These are phyloP conservation scores for Debaryomyces fabryi DNA, from an alignment of 1,139 yeast species.

Conservation along the genomic window DNA sequence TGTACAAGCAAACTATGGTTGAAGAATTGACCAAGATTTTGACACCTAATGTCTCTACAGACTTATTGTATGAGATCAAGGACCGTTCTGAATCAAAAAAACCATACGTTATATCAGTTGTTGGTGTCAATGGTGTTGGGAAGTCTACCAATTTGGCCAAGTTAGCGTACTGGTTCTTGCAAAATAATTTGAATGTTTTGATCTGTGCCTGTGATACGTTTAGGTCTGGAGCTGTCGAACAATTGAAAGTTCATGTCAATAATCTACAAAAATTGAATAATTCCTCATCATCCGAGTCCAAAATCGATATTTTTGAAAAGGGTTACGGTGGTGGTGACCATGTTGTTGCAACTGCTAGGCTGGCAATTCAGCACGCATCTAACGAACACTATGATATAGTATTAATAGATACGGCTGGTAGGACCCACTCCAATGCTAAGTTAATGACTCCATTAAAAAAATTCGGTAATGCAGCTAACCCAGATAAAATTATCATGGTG, in stretches of 20 bases:
- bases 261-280: slow-evolving; percentile 62
- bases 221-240: slow-evolving; percentile 98
- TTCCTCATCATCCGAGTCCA: slow-evolving; percentile 41
- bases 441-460: slow-evolving; percentile 95
- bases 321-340: slow-evolving; percentile 96
- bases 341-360: slow-evolving; percentile 92
- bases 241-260: slow-evolving; percentile 88
- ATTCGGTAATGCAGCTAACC: slow-evolving; percentile 93
- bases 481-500: slow-evolving; percentile 96
- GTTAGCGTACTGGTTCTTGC: slow-evolving; percentile 92
- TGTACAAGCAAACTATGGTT: slow-evolving; percentile 60
- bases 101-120: slow-evolving; percentile 94
- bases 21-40: slow-evolving; percentile 79
- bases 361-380: slow-evolving; percentile 75
- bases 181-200: slow-evolving; percentile 81
- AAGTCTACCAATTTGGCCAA: slow-evolving; percentile 94
- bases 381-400: slow-evolving; percentile 74
- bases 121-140: slow-evolving; percentile 98
- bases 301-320: slow-evolving; percentile 83
- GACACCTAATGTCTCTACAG: slow-evolving; percentile 92
- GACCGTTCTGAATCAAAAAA: slow-evolving; percentile 37
- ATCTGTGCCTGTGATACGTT: slow-evolving; percentile 98
- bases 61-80: slow-evolving; percentile 81
- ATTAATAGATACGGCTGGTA: slow-evolving; percentile 94
- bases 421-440: slow-evolving; percentile 94